A percentile compares a stretch with the other conserved stretches of the same genome.
phyloP scores from a whole-genome alignment of 129 eudicot genomes.

The Helianthus tuberosus region DNA sequence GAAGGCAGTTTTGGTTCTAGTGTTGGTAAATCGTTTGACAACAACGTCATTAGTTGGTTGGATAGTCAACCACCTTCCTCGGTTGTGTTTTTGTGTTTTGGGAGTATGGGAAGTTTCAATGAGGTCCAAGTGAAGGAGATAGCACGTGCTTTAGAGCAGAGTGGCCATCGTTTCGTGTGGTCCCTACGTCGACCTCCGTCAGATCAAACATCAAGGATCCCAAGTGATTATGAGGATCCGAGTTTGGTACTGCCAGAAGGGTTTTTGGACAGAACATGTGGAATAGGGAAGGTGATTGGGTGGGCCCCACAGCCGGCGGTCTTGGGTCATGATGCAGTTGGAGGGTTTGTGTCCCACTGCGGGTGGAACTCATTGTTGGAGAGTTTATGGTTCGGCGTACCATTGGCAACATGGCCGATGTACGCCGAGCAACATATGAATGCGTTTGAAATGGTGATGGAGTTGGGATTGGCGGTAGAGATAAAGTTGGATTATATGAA shows the following conservation, averaged over 20 bases:
- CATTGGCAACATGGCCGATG: conserved; percentile 38
- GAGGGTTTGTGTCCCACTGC: conserved; percentile 45
- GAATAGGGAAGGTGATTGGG: conserved; percentile 27
- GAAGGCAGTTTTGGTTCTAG: not conserved
- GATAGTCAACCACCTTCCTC: conserved; percentile 28
- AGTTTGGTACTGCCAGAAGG: conserved; percentile 33
- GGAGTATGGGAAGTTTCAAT: conserved; percentile 42
- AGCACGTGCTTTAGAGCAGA: conserved; percentile 32
- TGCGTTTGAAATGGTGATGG: conserved; percentile 41
- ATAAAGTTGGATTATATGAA: conserved; percentile 12
- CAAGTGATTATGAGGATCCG: conserved; percentile 11
- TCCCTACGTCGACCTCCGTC: conserved; percentile 34
- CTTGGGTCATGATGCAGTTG: conserved; percentile 29
- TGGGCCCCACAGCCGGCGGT: conserved; percentile 49
- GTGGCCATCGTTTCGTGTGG: conserved; percentile 47
- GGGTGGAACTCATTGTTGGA: conserved; percentile 41
- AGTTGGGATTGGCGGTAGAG: conserved; percentile 35
- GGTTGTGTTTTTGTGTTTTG: conserved; percentile 40
- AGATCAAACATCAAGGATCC: not conserved
- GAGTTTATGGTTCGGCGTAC: conserved; percentile 41
- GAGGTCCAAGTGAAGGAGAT: conserved; percentile 35
- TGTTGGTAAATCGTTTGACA: not conserved
- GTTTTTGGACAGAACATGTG: conserved; percentile 29
- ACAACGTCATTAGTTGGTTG: conserved; percentile 29
- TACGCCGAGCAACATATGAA: conserved; percentile 44